These are phyloP conservation scores for Penicillium egyptiacum DNA, from an alignment of 495 filamentous ascomycete genomes.

Conservation along the genomic window DNA sequence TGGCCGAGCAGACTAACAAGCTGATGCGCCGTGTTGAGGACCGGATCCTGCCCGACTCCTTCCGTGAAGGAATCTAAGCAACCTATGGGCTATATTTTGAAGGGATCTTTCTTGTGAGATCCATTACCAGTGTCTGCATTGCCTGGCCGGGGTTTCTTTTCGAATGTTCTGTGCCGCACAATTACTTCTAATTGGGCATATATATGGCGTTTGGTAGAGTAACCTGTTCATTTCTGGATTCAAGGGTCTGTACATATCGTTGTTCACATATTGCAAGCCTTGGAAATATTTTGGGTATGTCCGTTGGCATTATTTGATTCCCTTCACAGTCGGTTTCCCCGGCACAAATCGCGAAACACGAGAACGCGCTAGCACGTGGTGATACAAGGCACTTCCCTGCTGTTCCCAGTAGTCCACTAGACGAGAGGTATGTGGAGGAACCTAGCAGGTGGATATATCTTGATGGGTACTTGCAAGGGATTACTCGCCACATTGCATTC, in stretches of 20 bases:
- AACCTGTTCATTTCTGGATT: background rate
- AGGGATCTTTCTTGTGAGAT: conserved; percentile 1
- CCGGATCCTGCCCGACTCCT: conserved; percentile 54
- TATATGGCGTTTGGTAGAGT: conserved; percentile 15
- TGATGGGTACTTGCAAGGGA: conserved; percentile 6
- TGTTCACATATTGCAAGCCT: background rate
- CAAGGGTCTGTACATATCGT: conserved; percentile 7
- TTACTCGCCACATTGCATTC: conserved; percentile 11
- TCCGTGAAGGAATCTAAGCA: conserved; percentile 49
- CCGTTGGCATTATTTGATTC: background rate
- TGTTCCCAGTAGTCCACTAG: background rate
- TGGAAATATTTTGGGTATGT: background rate
- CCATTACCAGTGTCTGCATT: conserved; percentile 3
- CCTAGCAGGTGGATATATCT: conserved; percentile 19
- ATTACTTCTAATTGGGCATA: conserved; percentile 15
- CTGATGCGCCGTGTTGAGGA: conserved; percentile 75
- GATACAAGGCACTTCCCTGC: conserved; percentile 1
- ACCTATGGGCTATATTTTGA: background rate
- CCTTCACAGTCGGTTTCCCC: background rate
- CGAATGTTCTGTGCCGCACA: background rate
- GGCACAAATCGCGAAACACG: conserved; percentile 3
- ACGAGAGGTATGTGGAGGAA: conserved; percentile 8
- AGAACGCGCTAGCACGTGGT: conserved; percentile 16
- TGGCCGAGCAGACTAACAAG: conserved; percentile 98
- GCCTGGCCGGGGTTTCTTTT: background rate